Conservation (phyloP, 345 rosid genomes). For the Populus euphratica region DNA sequence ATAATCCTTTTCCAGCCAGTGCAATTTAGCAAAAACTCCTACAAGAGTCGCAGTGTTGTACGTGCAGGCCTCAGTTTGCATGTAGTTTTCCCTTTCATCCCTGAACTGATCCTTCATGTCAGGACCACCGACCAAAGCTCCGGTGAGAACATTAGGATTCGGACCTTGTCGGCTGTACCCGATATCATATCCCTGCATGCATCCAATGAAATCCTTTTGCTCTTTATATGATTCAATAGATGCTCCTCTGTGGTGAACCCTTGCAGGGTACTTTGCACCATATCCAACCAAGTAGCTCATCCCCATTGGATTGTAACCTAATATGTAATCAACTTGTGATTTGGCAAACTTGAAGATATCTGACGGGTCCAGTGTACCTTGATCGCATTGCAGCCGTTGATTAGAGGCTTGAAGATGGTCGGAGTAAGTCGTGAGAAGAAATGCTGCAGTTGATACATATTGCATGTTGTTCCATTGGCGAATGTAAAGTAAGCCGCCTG, state of each 20-base stretch:
- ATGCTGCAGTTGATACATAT: conserved; percentile 73
- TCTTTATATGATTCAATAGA: conserved; percentile 67
- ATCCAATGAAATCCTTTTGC: conserved; percentile 80
- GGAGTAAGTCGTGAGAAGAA: conserved; percentile 74
- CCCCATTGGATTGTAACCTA: conserved; percentile 79
- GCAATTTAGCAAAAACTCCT: conserved; percentile 56
- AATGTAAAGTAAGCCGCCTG: conserved; percentile 70
- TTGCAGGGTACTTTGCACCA: conserved; percentile 61
- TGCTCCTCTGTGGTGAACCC: conserved; percentile 92
- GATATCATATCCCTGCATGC: conserved; percentile 79
- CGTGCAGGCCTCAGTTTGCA: conserved; percentile 61
- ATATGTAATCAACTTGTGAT: conserved; percentile 78
- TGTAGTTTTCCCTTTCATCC: conserved; percentile 42
- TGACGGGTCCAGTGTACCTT: conserved; percentile 34
- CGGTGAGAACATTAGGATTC: conserved; percentile 46
- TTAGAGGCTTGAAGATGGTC: conserved; percentile 45
- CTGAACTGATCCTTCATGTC: conserved; percentile 38
- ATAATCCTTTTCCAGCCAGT: neutral
- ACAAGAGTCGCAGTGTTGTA: conserved; percentile 56
- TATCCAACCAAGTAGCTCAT: conserved; percentile 83
- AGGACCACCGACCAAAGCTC: conserved; percentile 71
- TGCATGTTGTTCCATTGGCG: conserved; percentile 99
- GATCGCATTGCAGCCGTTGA: conserved; percentile 43
- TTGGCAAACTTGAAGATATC: conserved; percentile 57
- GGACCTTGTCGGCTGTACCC: conserved; percentile 37